Evolutionary conservation across 106 monocot genomes (phyloP).

Genomic region (Allium fistulosum): DNA sequence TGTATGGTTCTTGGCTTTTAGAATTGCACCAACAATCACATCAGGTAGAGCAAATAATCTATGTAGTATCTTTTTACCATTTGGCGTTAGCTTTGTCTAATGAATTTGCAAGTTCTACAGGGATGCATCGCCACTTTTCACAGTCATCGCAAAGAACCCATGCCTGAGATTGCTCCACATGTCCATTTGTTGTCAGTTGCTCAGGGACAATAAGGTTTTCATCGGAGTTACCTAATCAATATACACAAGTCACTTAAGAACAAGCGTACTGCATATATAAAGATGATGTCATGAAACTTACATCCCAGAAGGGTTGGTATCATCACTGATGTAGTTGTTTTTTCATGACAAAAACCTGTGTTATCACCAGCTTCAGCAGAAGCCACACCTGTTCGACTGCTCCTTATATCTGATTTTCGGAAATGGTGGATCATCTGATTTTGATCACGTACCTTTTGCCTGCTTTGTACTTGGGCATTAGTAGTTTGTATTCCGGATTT

Average conservation of each 20-base stretch:
- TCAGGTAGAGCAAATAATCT: no score
- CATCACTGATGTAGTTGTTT: background rate
- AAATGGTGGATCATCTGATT: constrained; percentile 16
- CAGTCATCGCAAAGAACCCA: constrained; percentile 95
- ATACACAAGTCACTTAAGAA: no score
- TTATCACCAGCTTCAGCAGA: constrained; percentile 9
- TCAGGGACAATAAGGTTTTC: constrained; percentile 10
- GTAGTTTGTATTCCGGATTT: constrained; percentile 3
- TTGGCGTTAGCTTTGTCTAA: constrained; percentile 59
- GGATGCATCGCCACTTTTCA: constrained; percentile 85
- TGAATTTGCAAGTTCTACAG: constrained; percentile 60
- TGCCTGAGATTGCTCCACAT: constrained; percentile 11
- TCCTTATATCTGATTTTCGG: constrained; percentile 11
- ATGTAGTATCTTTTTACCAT: constrained; percentile 42
- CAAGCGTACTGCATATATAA: no score
- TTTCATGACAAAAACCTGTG: constrained; percentile 4
- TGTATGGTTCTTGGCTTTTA: no score
- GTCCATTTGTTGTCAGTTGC: constrained; percentile 19
- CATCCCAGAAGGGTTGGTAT: constrained; percentile 15
- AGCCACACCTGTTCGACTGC: constrained; percentile 7
- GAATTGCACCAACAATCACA: no score
- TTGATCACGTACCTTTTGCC: constrained; percentile 10
- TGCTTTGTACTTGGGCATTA: constrained; percentile 9
- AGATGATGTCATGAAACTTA: constrained; percentile 8
- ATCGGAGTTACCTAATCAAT: no score